These are phyloP conservation scores for Cutaneotrichosporon dermatis DNA, from an alignment of 1,284 basidiomycete species.

Conservation along the genomic window DNA sequence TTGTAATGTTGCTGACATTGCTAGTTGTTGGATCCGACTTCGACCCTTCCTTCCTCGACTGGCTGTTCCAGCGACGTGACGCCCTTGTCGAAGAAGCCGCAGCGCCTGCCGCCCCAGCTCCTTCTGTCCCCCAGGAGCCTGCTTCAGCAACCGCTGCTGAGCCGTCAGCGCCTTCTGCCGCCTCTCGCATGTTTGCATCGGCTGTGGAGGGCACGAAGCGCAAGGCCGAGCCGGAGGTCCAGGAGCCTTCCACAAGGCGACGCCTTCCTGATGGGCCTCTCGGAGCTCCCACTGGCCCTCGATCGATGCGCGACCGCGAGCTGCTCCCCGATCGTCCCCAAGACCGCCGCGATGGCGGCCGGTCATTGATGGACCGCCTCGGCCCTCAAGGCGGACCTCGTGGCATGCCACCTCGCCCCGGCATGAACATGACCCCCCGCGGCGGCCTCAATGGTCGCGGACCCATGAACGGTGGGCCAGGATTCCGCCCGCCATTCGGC, in stretches of 20 bases:
- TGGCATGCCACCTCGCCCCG: conserved; percentile 15
- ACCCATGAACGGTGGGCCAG: conserved; percentile 12
- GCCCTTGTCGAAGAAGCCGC: background rate
- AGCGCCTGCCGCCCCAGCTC: conserved; percentile 1
- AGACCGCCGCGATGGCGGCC: background rate
- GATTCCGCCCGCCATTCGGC: conserved; percentile 1
- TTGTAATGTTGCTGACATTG: background rate
- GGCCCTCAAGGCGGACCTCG: conserved; percentile 15
- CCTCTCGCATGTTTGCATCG: conserved; percentile 16
- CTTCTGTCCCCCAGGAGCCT: background rate
- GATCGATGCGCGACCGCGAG: conserved; percentile 10
- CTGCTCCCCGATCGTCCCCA: background rate
- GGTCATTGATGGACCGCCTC: conserved; percentile 17
- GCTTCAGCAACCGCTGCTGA: conserved; percentile 7
- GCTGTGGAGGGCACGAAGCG: conserved; percentile 25
- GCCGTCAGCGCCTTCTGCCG: conserved; percentile 6
- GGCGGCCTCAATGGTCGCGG: conserved; percentile 19
- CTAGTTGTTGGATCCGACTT: conserved; percentile 34
- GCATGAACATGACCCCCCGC: conserved; percentile 15
- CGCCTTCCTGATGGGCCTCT: conserved; percentile 16
- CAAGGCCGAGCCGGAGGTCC: conserved; percentile 13
- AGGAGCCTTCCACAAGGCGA: conserved; percentile 18
- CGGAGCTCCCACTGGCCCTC: conserved; percentile 21
- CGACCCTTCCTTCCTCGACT: conserved; percentile 39
- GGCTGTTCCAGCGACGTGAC: conserved; percentile 32